Evolutionary conservation across 2,329 filamentous ascomycete genomes (phyloP), one percentile per base, ranked within the genome.

Genomic region (Penicillium sp.): DNA sequence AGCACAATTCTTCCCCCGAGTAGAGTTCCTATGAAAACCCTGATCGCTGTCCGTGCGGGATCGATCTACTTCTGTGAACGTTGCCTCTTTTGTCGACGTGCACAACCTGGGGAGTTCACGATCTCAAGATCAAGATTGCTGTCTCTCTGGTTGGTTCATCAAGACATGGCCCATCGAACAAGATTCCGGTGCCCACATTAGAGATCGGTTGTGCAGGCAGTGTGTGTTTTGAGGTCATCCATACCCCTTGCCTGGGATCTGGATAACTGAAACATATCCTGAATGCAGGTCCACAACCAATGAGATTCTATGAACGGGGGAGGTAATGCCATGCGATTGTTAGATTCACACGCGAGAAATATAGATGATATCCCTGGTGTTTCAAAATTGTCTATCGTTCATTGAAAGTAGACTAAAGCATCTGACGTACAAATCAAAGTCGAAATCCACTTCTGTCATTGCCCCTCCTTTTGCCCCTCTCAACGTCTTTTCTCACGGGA

Each of bases 251-350:
- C 62, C 55, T 66, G 10, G 20, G 35, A 44, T 39, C 43, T 43
- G 42, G 46, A 60, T 32, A 57, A 55, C 62, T 66, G 64, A 66
- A 66, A 62, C 60, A 40, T 45, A 50, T 24, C 10, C 32, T 16
- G 18, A 39, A 37, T 40, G 37, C 24, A 55, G 43, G 42, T 50
- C 37, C 47, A 24, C 32, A 24, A 14, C 56, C 57, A 59, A 61
- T 59, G 3, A 29, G 32, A 14, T 24, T 29, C 10, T 2, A 18
- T 38, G 2, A 32, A 24, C 35, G n/a, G 59, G 48, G 5, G 5
- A 46, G 13, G 44, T 22, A 32, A 46, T 55, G 38, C 24, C 29
- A 45, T 50, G 44, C 35, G 18, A 43, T 29, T 16, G 50, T 42
- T 26, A 40, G 20, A 14, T 32, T 42, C 6, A 38, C 31, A 50